Evolutionary conservation across 495 filamentous ascomycete genomes (phyloP).

Genomic region (Parmelia sp.): DNA sequence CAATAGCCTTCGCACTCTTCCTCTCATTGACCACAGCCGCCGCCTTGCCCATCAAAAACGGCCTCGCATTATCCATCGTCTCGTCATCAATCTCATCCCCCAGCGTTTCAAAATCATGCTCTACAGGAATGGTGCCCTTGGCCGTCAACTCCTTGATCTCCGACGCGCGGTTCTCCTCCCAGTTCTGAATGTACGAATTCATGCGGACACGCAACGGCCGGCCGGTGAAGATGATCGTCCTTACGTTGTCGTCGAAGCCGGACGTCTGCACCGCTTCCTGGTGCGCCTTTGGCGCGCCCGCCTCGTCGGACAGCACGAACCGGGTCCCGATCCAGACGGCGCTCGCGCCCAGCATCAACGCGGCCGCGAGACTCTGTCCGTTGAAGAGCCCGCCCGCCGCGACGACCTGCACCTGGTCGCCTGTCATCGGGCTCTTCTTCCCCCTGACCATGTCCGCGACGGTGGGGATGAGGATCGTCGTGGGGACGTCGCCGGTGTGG

Average conservation of each 20-base stretch:
- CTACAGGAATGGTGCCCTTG: constrained; percentile 86
- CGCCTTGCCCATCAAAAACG: constrained; percentile 94
- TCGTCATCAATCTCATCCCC: constrained; percentile 70
- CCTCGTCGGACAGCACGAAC: constrained; percentile 90
- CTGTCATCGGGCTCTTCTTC: constrained; percentile 80
- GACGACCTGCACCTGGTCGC: constrained; percentile 78
- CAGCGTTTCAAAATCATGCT: constrained; percentile 83
- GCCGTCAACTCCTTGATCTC: constrained; percentile 89
- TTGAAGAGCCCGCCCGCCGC: constrained; percentile 94
- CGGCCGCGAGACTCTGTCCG: constrained; percentile 81
- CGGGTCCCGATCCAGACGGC: constrained; percentile 96
- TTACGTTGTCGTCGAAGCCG: constrained; percentile 88
- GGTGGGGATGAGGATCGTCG: constrained; percentile 81
- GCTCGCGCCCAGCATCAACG: constrained; percentile 85
- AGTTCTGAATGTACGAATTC: constrained; percentile 89
- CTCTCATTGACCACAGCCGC: constrained; percentile 89
- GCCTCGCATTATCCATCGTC: constrained; percentile 81
- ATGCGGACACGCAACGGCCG: constrained; percentile 88
- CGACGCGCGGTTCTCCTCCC: constrained; percentile 80
- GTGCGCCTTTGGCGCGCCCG: constrained; percentile 86
- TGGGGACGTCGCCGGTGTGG: constrained; percentile 87
- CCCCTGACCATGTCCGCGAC: constrained; percentile 77
- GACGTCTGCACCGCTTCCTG: constrained; percentile 94
- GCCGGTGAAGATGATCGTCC: constrained; percentile 97
- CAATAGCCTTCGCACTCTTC: constrained; percentile 85